These are phyloP conservation scores for Aspergillus carbonarius DNA, from an alignment of 2,329 filamentous ascomycete genomes.

Conservation along the genomic window DNA sequence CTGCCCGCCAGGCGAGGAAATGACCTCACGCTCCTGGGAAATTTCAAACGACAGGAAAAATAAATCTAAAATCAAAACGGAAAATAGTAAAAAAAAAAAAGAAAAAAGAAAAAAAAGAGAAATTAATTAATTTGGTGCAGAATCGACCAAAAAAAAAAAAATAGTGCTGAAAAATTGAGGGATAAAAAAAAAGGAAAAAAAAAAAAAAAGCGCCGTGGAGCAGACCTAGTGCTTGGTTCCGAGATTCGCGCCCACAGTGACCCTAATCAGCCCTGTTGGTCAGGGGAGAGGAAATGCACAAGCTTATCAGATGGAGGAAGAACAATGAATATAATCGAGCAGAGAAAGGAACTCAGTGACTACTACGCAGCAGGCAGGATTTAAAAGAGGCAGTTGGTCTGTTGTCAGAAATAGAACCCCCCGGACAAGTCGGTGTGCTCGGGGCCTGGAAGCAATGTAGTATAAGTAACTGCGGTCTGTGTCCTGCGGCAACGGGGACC, in stretches of 20 bases:
- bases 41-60: neutral
- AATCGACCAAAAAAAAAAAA: neutral
- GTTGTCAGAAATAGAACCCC: neutral
- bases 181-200: constrained; percentile 1
- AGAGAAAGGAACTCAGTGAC: neutral
- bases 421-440: neutral
- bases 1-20: constrained; percentile 9
- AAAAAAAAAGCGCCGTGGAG: constrained; percentile 10
- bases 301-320: neutral
- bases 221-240: constrained; percentile 19
- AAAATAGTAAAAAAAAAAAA: neutral
- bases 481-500: constrained; percentile 7
- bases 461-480: constrained; percentile 9
- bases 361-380: neutral
- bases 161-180: constrained; percentile 1
- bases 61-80: neutral
- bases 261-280: constrained; percentile 11
- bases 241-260: constrained; percentile 19
- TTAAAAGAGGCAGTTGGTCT: neutral
- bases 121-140: neutral
- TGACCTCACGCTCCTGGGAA: constrained; percentile 1
- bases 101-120: neutral
- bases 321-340: neutral
- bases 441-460: neutral
- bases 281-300: neutral